Base-by-base conservation (phyloP, 352 stramenopile species). In the Globisporangium paroecandrum region DNA sequence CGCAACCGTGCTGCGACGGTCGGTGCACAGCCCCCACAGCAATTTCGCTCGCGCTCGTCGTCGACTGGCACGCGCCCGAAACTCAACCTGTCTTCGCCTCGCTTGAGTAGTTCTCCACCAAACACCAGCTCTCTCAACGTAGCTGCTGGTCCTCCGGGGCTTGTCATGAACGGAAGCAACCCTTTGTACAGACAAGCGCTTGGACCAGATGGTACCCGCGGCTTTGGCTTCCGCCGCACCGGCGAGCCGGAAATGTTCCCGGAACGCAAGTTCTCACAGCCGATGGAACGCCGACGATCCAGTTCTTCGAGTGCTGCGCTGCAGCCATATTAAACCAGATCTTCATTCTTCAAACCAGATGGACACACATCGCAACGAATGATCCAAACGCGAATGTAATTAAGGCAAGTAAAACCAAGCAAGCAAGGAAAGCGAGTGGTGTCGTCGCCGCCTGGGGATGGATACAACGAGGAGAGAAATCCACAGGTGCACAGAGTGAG, bases 171-270 rank as follows among this genome's bases (percentile, higher is more conserved):
- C 6, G 79, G 79, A 58, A 75, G 77, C 55, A 92, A 75, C 66
- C 78, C 77, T 64, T 66, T 88, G 68, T 94, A 93, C 69, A 83
- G 82, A 63, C 86, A 94, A 68, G 86, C 86, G 20, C 83, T 89
- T 60, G 86, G 86, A 36, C 86, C 86, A 22, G 86, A 94, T 68
- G 86, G 86, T 25, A 94, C 84, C 68, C 86, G 86, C 54, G 86
- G 86, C 69, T 94, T 94, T 83, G 83, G 79, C 62, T 84, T 85
- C 57, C 83, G 86, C 69, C 86, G 84, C 74, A 83, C 74, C 55
- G 78, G 83, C 65, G 76, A 85, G 47, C 78, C 81, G 18, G 85
- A 93, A 70, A 74, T 93, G 69, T 68, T 83, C 46, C 65, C 85
- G 60, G 73, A 80, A 20, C 66, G 80, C 60, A 93, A 93, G 77